A percentile compares a stretch with the other conserved stretches of the same genome.
These are phyloP conservation scores for Rhizopogon roseolus DNA, from an alignment of 768 basidiomycete genomes.

Conservation along the genomic window DNA sequence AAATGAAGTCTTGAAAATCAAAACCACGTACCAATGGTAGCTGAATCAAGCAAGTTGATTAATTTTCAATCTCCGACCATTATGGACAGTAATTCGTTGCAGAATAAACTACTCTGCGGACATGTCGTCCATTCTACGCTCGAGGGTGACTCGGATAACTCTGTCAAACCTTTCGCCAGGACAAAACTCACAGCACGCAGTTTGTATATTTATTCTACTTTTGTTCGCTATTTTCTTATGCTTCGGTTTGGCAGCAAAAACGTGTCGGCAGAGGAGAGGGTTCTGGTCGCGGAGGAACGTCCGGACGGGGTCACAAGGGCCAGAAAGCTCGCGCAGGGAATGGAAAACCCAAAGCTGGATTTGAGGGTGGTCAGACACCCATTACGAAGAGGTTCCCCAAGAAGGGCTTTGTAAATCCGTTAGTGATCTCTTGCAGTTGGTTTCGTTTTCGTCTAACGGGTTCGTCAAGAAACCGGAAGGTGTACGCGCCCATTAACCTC, in stretches of 20 bases:
- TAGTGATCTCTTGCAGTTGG: constrained; percentile 26
- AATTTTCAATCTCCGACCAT: background rate
- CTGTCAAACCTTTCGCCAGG: constrained; percentile 77
- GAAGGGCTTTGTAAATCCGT: constrained; percentile 92
- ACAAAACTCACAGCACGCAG: constrained; percentile 63
- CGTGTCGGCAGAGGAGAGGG: constrained; percentile 93
- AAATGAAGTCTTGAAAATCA: no score
- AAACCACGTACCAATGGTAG: no score
- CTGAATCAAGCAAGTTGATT: background rate
- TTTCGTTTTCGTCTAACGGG: background rate
- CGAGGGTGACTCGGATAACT: constrained; percentile 37
- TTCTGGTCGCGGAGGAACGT: constrained; percentile 86
- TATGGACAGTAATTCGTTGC: no score
- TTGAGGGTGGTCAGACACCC: constrained; percentile 97
- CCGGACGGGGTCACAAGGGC: constrained; percentile 92
- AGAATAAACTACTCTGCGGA: background rate
- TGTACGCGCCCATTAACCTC: constrained; percentile 80
- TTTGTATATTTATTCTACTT: constrained; percentile 22
- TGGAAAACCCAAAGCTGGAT: constrained; percentile 75
- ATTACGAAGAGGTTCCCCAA: constrained; percentile 90
- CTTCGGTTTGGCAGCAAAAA: constrained; percentile 62
- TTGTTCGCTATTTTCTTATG: background rate
- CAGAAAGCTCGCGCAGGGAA: constrained; percentile 90
- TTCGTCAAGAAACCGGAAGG: constrained; percentile 58
- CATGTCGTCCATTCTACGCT: constrained; percentile 34